Percentiles rank a stretch among this genome's conserved stretches.
Conservation (phyloP, 306 rosid genomes). For the Mimosa bimucronata region DNA sequence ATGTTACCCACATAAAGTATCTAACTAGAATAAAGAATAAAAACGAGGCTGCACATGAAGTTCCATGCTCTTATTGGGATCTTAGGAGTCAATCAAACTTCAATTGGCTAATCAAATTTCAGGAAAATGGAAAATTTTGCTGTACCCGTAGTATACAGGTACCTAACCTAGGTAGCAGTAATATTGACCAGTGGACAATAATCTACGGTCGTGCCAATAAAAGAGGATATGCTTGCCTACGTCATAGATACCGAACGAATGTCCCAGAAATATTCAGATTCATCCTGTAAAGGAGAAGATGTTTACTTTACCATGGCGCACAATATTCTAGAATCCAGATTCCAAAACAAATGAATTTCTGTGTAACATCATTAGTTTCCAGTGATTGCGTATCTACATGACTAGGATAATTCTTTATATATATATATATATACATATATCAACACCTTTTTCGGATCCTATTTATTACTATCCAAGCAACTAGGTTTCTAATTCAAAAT, state of each 20-base stretch:
- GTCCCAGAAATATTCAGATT: not conserved
- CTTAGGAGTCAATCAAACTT: no score
- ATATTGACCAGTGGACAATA: not conserved
- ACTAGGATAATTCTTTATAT: not conserved
- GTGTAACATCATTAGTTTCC: not conserved
- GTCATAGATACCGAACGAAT: not conserved
- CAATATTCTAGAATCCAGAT: not conserved
- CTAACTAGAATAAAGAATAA: not conserved
- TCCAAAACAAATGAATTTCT: not conserved
- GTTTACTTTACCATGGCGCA: not conserved
- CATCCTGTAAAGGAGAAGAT: not conserved
- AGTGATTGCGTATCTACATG: not conserved
- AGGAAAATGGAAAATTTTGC: not conserved
- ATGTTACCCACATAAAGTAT: not conserved
- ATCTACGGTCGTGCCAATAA: not conserved
- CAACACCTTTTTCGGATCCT: no score
- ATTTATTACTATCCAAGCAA: no score
- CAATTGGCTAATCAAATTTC: not conserved
- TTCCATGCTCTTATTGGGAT: not conserved
- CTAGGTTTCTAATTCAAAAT: no score
- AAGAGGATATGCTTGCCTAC: not conserved
- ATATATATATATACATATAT: no score
- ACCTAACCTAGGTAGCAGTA: not conserved
- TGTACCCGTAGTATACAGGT: not conserved
- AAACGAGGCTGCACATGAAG: not conserved